Evolutionary conservation across 306 rosid genomes (phyloP).

Genomic region (Citrullus amarus): DNA sequence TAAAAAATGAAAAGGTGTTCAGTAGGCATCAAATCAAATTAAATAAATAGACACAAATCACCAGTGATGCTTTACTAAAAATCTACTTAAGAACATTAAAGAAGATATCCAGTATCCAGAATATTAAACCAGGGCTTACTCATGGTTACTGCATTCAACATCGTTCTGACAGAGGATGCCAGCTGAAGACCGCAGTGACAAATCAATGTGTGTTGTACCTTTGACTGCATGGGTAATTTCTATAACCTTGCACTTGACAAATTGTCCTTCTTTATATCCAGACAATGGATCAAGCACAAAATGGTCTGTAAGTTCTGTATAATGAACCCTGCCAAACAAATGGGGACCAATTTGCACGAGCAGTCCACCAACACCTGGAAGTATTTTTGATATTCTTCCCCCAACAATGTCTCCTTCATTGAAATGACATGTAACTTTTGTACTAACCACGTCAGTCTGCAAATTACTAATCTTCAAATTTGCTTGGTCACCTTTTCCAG

Average conservation of each 20-base stretch:
- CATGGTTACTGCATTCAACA: conserved; percentile 12
- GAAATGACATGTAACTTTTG: conserved; percentile 30
- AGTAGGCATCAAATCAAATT: not conserved
- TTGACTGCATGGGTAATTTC: conserved; percentile 37
- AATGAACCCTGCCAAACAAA: conserved; percentile 68
- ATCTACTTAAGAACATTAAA: not conserved
- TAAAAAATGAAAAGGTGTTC: not conserved
- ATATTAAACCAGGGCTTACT: conserved; percentile 26
- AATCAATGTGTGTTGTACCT: conserved; percentile 63
- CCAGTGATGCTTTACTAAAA: not conserved
- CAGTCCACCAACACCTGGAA: conserved; percentile 80
- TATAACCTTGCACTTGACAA: conserved; percentile 69
- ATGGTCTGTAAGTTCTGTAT: conserved; percentile 52
- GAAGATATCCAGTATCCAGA: not conserved
- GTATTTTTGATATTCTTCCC: conserved; percentile 62
- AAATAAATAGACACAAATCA: not conserved
- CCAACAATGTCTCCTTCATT: conserved; percentile 57
- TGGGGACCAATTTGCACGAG: conserved; percentile 67
- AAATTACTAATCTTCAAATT: conserved; percentile 18
- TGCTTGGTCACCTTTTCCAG: conserved; percentile 12
- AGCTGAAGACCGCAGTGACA: conserved; percentile 44
- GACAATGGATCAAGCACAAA: conserved; percentile 67
- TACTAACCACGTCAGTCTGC: conserved; percentile 16
- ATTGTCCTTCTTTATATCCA: conserved; percentile 73
- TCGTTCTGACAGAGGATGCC: conserved; percentile 24